phyloP scores from a whole-genome alignment of 2,329 filamentous ascomycete genomes.

The Eutypella sp. region DNA sequence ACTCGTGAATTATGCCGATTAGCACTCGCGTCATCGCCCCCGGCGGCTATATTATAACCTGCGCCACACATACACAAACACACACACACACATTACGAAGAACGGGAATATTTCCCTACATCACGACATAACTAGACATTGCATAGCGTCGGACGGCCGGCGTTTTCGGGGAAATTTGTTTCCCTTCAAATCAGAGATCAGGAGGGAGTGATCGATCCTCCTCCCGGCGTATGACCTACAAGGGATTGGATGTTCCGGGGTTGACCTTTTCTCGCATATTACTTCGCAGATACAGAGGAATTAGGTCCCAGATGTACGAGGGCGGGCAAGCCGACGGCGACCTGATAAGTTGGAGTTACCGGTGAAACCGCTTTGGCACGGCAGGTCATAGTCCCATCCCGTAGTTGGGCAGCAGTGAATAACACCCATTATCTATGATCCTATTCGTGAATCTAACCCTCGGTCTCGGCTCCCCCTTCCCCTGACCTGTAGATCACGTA shows the following conservation, averaged over 20 bases:
- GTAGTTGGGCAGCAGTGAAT: no score
- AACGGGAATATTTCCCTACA: conserved; percentile 4
- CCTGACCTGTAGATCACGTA: no score
- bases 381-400: no score
- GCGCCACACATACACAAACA: no score
- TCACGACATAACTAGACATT: conserved; percentile 15
- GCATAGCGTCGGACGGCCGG: conserved; percentile 28
- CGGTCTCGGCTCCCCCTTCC: no score
- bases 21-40: neutral
- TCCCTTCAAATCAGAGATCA: conserved; percentile 9
- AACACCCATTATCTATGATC: no score
- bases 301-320: conserved; percentile 1
- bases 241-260: conserved; percentile 7
- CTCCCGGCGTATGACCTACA: conserved; percentile 5
- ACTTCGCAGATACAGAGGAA: conserved; percentile 8
- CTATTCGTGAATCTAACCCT: no score
- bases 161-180: conserved; percentile 19
- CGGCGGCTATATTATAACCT: neutral
- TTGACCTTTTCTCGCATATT: conserved; percentile 10
- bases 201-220: conserved; percentile 1
- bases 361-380: no score
- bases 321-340: neutral
- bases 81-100: neutral
- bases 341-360: no score
- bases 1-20: conserved; percentile 25